Evolutionary conservation across 2,329 filamentous ascomycete genomes (phyloP).

Genomic region (Arthroderma uncinatum): DNA sequence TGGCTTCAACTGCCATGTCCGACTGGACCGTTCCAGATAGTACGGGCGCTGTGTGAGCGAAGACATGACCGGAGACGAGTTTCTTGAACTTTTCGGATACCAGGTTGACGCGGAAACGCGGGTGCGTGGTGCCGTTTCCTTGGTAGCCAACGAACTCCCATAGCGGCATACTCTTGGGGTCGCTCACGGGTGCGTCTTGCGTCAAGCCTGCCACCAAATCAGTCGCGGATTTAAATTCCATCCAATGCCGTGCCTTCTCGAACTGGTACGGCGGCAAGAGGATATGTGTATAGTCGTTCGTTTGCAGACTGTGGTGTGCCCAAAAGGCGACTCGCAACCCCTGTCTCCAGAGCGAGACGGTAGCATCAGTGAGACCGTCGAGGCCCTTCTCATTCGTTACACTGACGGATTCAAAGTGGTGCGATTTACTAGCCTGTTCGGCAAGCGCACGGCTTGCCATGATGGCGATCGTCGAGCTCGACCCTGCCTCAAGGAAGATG

Average conservation of each 20-base stretch:
- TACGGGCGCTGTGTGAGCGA: slow-evolving; percentile 1
- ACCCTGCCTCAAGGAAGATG: slow-evolving; percentile 34
- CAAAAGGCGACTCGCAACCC: too few species aligned
- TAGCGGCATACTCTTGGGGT: not conserved
- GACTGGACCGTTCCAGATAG: not conserved
- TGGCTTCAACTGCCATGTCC: slow-evolving; percentile 4
- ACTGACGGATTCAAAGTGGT: not conserved
- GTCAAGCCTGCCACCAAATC: not conserved
- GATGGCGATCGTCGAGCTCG: slow-evolving; percentile 8
- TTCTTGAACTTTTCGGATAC: not conserved
- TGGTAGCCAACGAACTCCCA: not conserved
- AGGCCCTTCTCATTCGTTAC: not conserved
- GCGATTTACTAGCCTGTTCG: not conserved
- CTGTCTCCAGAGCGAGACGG: too few species aligned
- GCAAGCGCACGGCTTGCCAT: not conserved
- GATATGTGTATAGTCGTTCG: too few species aligned
- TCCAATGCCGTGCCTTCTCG: not conserved
- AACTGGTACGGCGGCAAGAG: not conserved
- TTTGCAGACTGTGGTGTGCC: too few species aligned
- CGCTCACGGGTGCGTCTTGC: not conserved
- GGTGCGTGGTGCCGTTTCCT: not conserved
- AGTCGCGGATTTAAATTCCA: not conserved
- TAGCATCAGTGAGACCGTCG: slow-evolving; percentile 13
- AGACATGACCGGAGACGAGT: not conserved
- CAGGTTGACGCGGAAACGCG: not conserved